These are phyloP conservation scores for Eucalyptus brandiana DNA, from an alignment of 345 rosid species.

Conservation along the genomic window DNA sequence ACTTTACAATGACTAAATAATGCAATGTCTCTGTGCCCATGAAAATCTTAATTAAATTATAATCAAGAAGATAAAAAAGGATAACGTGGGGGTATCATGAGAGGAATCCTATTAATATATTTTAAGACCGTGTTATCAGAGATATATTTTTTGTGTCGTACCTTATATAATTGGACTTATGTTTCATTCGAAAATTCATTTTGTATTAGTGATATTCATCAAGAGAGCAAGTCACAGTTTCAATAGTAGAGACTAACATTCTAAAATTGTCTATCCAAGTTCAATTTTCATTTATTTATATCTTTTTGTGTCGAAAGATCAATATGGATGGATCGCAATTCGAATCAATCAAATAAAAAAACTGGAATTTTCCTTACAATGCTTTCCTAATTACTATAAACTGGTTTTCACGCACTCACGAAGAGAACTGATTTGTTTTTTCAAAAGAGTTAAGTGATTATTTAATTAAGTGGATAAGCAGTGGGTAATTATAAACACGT, in stretches of 20 bases:
- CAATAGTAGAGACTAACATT: neutral
- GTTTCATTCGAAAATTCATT: neutral
- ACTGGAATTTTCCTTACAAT: neutral
- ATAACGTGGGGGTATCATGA: neutral
- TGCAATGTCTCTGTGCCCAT: neutral
- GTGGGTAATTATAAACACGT: neutral
- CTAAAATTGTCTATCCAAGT: neutral
- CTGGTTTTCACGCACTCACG: neutral
- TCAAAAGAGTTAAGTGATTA: neutral
- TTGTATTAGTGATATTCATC: neutral
- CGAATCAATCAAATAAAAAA: neutral
- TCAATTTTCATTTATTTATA: neutral
- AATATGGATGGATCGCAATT: neutral
- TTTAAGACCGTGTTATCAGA: neutral
- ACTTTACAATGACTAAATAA: neutral
- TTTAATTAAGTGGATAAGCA: neutral
- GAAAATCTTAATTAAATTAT: neutral
- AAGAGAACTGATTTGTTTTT: neutral
- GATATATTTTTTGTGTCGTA: neutral
- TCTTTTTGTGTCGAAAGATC: neutral
- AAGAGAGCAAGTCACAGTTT: neutral
- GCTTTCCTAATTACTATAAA: neutral
- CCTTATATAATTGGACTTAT: neutral
- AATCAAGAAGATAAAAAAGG: neutral
- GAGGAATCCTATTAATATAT: neutral